Percentiles rank a stretch among this genome's conserved stretches.
These are phyloP conservation scores for Colletotrichum camelliae DNA, from an alignment of 2,329 filamentous ascomycete species.

Conservation along the genomic window DNA sequence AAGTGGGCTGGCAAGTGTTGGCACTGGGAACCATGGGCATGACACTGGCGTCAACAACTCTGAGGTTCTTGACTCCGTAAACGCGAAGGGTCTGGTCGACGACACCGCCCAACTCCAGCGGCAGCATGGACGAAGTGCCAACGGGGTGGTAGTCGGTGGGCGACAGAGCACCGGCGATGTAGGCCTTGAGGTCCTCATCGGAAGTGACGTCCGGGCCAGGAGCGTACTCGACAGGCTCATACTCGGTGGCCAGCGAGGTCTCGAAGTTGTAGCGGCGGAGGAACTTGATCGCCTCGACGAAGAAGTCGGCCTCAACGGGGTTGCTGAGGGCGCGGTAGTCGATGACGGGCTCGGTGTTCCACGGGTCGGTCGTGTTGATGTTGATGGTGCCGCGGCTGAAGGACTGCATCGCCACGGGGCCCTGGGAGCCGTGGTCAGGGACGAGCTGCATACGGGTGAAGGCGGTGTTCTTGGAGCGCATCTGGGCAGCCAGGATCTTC, in stretches of 20 bases:
- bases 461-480: slow-evolving; percentile 37
- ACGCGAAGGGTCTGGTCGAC: slow-evolving; percentile 34
- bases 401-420: slow-evolving; percentile 34
- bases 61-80: slow-evolving; percentile 31
- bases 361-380: slow-evolving; percentile 43
- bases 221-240: slow-evolving; percentile 34
- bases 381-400: slow-evolving; percentile 42
- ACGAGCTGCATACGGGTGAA: slow-evolving; percentile 34
- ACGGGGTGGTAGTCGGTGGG: slow-evolving; percentile 45
- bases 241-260: slow-evolving; percentile 36
- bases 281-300: slow-evolving; percentile 42
- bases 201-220: slow-evolving; percentile 34
- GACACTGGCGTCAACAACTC: slow-evolving; percentile 34
- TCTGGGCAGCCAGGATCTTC: slow-evolving; percentile 36
- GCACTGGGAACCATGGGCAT: slow-evolving; percentile 33
- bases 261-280: slow-evolving; percentile 38
- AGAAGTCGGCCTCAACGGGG: slow-evolving; percentile 41
- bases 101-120: slow-evolving; percentile 39
- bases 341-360: slow-evolving; percentile 36
- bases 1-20: slow-evolving; percentile 38
- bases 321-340: slow-evolving; percentile 44
- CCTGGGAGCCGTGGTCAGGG: slow-evolving; percentile 24
- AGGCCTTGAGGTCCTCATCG: slow-evolving; percentile 36
- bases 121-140: slow-evolving; percentile 55
- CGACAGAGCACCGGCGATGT: slow-evolving; percentile 21